Base-by-base conservation (phyloP, 2,329 filamentous ascomycete genomes). In the Dactylella cylindrospora region DNA sequence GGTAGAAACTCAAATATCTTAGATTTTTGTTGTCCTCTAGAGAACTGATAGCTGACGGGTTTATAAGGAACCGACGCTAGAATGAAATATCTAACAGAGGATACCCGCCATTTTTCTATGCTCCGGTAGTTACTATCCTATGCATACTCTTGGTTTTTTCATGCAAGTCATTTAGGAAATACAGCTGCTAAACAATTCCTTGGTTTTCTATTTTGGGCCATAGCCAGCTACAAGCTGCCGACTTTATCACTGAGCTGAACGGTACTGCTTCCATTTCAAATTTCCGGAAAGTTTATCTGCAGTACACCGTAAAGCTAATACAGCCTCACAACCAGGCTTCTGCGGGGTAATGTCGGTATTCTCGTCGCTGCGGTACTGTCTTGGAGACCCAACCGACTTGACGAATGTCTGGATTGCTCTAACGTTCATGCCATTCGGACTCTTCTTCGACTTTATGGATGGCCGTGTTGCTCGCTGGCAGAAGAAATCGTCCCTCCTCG, bases 381-480 rank as follows among this genome's bases (percentile, higher is more conserved):
- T 95, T 65, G 84, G 84, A 65, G 81, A 85, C 66, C 79, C 85
- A 6, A 72, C 78, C 59, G 76, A 85, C 50, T 77, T 82, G 68
- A 77, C 77, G 46, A 85, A 89, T 68, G 76, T 96, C 50, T 97
- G 88, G 81, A 76, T 84, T 26, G 90, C 93, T 1, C 82, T 98
- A 41, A 82, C 78, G 3, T 88, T 96, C 74, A 86, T 97, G 74
- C 91, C 91, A 0, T 88, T 96, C 60, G 90, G 90, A 3, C 78
- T 97, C 9, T 96, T 97, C 77, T 97, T 97, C 73, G 93, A 98
- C 74, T 94, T 95, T 72, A 89, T 97, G 80, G 93, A 98, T 73
- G 93, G 93, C 71, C 93, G 90, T 72, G 90, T 98, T 52, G 93
- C 93, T 66, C 80, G 93, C 67, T 97, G 93, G 93, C 84, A 93